These are phyloP conservation scores for Aspergillus sclerotioniger DNA, from an alignment of 495 filamentous ascomycete species.

Conservation along the genomic window DNA sequence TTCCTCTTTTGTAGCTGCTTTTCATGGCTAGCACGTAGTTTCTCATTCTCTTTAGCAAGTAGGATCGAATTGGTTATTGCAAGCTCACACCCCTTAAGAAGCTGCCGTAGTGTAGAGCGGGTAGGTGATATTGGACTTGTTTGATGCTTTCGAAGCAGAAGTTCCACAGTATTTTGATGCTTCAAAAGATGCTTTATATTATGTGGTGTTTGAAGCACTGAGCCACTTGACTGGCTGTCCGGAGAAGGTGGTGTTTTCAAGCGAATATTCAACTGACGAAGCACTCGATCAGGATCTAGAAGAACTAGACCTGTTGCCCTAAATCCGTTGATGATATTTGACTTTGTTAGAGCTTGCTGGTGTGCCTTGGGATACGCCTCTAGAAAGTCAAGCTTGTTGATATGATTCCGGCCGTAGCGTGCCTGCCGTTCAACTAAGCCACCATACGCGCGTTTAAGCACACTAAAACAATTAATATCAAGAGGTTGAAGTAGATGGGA, in stretches of 20 bases:
- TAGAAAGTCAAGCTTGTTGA: constrained; percentile 9
- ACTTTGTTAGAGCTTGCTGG: constrained; percentile 2
- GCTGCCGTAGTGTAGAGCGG: not conserved
- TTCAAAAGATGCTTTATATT: not conserved
- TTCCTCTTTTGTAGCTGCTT: constrained; percentile 3
- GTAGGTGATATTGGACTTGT: not conserved
- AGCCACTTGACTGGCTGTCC: not conserved
- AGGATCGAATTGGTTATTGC: not conserved
- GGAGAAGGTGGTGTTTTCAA: not conserved
- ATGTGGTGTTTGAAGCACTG: not conserved
- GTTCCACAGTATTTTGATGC: not conserved
- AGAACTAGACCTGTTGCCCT: constrained; percentile 3
- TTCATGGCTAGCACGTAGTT: constrained; percentile 1
- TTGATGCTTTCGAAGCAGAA: not conserved
- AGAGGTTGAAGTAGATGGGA: constrained; percentile 16
- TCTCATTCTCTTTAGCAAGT: too few relatives aligned
- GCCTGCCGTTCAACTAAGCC: constrained; percentile 4
- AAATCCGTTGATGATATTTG: constrained; percentile 11
- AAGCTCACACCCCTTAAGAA: not conserved
- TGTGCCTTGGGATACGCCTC: constrained; percentile 1
- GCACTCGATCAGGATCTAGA: not conserved
- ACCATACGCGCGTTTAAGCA: constrained; percentile 2
- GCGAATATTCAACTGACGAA: not conserved
- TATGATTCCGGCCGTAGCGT: constrained; percentile 8
- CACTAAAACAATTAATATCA: not conserved